Evolutionary conservation across 2,329 filamentous ascomycete genomes (phyloP), one percentile per base, ranked within the genome.

Genomic region (Zymoseptoria tritici): DNA sequence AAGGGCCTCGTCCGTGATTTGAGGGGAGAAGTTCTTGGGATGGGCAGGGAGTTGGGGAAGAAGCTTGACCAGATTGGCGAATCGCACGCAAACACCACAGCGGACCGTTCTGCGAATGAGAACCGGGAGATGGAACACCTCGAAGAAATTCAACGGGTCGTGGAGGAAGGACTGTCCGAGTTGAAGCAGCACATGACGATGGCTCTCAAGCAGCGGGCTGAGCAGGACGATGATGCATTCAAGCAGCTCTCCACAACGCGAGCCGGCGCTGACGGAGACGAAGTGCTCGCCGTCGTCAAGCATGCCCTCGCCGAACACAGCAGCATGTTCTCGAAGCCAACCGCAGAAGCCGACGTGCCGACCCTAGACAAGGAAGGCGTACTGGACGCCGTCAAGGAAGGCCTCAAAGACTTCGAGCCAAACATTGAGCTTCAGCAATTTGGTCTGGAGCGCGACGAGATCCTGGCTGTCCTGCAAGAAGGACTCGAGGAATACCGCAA

Each of bases 331-430:
- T 66, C 67, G 50, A 60, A 62, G 5, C 64, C 67, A 36, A 50
- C 59, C 24, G 67, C 67, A 26, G 57, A 62, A 6, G 66, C 65
- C 46, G 62, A 57, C 54, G 55, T 60, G 19, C 9, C 79, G 2
- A 65, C 73, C 79, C 56, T 77, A 74, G 53, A 78, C 75, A 46
- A 77, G 76, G 90, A 96, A 54, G 90, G 95, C 60, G 90, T 97
- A 42, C 83, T 97, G 1, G 83, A 89, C 26, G 91, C 92, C 2
- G 89, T 97, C 13, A 86, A 87, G 66, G 91, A 96, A 67, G 93
- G 92, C 0, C 96, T 91, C 85, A 93, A 97, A 71, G 90, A 86
- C 57, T 96, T 96, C 76, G 96, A 96, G 75, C 93, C 93, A 0
- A 91, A 97, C 68, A 91, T 96, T 55, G 88, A 96, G 67, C 82